Percentiles rank a stretch among this genome's conserved stretches.
Evolutionary conservation across 1,139 yeast genomes (phyloP).

Genomic region (Blastobotrys malaysiensis): DNA sequence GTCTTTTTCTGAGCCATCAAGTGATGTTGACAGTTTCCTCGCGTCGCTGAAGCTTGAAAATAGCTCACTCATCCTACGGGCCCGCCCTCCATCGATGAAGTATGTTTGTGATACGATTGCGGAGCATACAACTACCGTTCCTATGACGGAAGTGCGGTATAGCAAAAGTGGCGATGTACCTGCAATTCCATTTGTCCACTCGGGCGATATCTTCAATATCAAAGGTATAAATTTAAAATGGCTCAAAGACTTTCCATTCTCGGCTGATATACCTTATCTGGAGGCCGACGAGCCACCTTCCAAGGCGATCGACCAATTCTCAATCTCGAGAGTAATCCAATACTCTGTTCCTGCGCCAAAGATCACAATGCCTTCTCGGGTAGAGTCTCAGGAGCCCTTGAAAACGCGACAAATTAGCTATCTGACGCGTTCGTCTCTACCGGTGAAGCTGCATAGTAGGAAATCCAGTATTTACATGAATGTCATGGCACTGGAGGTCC

Average conservation of each 20-base stretch:
- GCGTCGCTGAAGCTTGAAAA: not conserved
- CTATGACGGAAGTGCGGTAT: conserved; percentile 61
- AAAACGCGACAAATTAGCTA: not conserved
- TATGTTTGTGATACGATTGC: conserved; percentile 40
- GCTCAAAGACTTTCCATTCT: conserved; percentile 23
- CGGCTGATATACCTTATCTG: not conserved
- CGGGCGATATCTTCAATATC: conserved; percentile 55
- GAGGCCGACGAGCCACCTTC: not conserved
- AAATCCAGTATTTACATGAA: conserved; percentile 36
- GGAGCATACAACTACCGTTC: conserved; percentile 44
- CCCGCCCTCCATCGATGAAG: conserved; percentile 22
- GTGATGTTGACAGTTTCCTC: not conserved
- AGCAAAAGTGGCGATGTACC: conserved; percentile 50
- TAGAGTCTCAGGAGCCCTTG: not conserved
- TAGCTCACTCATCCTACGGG: not conserved
- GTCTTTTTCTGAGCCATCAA: not conserved
- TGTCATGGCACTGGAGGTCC: conserved; percentile 60
- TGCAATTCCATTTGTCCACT: conserved; percentile 52
- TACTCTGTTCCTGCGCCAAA: not conserved
- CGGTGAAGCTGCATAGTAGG: not conserved
- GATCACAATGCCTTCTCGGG: not conserved
- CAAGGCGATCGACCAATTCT: not conserved
- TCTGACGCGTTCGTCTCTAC: not conserved
- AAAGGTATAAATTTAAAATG: conserved; percentile 31
- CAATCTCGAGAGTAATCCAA: not conserved